A percentile compares a stretch with the other conserved stretches of the same genome.
phyloP scores from a whole-genome alignment of 805 yeast genomes.

The Schizosaccharomyces octosporus region DNA sequence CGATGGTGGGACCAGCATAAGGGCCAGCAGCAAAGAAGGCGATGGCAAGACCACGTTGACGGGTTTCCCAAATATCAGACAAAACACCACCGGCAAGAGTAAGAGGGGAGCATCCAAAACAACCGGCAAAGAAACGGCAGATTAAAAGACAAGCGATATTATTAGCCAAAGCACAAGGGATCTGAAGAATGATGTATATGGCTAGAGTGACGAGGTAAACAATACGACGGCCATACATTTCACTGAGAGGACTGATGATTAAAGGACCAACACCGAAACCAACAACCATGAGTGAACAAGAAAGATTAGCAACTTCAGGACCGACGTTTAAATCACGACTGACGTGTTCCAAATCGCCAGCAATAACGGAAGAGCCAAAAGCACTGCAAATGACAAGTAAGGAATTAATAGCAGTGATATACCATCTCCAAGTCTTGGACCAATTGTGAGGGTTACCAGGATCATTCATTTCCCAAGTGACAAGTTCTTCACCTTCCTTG shows the following conservation, averaged over 20 bases:
- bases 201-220: slow-evolving; percentile 57
- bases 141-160: slow-evolving; percentile 61
- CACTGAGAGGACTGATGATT: slow-evolving; percentile 72
- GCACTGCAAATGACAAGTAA: slow-evolving; percentile 69
- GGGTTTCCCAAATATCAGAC: slow-evolving; percentile 67
- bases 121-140: slow-evolving; percentile 71
- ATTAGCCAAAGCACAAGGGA: slow-evolving; percentile 66
- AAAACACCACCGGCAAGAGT: slow-evolving; percentile 77
- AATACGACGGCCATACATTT: slow-evolving; percentile 63
- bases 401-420: slow-evolving; percentile 44
- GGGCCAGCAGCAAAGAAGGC: slow-evolving; percentile 84
- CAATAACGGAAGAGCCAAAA: slow-evolving; percentile 73
- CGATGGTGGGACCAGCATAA: slow-evolving; percentile 76
- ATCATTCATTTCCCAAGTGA: slow-evolving; percentile 54
- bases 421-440: slow-evolving; percentile 6
- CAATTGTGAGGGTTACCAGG: slow-evolving; percentile 49
- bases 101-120: slow-evolving; percentile 59
- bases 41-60: slow-evolving; percentile 67
- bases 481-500: slow-evolving; percentile 30
- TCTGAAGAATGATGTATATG: slow-evolving; percentile 53
- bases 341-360: slow-evolving; percentile 59
- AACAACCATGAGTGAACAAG: slow-evolving; percentile 68
- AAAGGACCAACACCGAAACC: slow-evolving; percentile 78
- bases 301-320: slow-evolving; percentile 49
- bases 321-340: slow-evolving; percentile 44